Conservation (phyloP, 2,329 filamentous ascomycete genomes). For the Macrophomina pseudophaseolina region DNA sequence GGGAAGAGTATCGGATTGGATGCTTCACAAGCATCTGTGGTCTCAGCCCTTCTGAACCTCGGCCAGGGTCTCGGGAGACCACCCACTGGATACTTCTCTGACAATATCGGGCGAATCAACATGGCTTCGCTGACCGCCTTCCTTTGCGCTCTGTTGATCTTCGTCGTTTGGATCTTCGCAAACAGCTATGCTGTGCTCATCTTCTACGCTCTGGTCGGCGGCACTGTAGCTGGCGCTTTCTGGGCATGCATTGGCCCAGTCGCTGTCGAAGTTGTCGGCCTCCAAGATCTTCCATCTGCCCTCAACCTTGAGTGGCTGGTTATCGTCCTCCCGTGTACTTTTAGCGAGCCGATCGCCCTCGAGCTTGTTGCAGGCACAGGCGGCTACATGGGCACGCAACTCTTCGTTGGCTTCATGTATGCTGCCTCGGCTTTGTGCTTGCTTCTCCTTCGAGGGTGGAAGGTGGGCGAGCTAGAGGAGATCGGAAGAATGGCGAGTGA, state of each 20-base stretch:
- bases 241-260: conserved; percentile 49
- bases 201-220: conserved; percentile 48
- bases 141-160: conserved; percentile 42
- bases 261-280: conserved; percentile 44
- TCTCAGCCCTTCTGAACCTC: conserved; percentile 51
- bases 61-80: conserved; percentile 53
- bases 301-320: conserved; percentile 43
- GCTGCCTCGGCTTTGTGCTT: neutral
- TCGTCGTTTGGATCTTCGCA: conserved; percentile 53
- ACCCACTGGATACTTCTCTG: conserved; percentile 48
- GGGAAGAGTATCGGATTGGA: conserved; percentile 48
- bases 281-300: conserved; percentile 44
- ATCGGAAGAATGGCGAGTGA: neutral
- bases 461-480: conserved; percentile 2
- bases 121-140: conserved; percentile 44
- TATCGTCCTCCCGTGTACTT: conserved; percentile 33
- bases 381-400: neutral
- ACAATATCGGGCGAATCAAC: conserved; percentile 48
- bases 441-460: conserved; percentile 10
- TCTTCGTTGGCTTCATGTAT: conserved; percentile 14
- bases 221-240: conserved; percentile 51
- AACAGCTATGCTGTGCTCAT: conserved; percentile 46
- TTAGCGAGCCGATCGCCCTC: conserved; percentile 20
- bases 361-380: neutral
- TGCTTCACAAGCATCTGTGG: conserved; percentile 42